Evolutionary conservation across 352 stramenopile genomes (phyloP).

Genomic region (Globisporangium barbulae): DNA sequence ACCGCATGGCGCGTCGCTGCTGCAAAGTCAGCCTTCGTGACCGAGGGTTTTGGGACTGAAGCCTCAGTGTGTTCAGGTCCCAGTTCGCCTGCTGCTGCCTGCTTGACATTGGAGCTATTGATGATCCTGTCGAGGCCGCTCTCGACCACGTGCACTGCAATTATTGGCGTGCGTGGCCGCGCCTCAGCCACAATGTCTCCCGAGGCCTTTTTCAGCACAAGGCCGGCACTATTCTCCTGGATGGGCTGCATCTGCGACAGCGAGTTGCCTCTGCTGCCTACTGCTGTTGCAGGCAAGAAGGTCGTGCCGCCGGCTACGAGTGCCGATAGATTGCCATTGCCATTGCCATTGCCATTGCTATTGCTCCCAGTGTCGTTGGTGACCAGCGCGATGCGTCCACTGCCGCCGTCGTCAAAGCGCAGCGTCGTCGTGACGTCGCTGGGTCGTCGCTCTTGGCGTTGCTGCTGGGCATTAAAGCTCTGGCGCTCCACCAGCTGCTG

Average conservation of each 20-base stretch:
- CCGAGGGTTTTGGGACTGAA: not conserved
- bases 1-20: constrained; percentile 12
- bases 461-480: not conserved
- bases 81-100: not conserved
- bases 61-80: too few species aligned
- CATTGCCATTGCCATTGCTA: too few species aligned
- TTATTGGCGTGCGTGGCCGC: not conserved
- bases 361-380: not conserved
- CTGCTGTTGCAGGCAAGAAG: constrained; percentile 1
- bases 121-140: constrained; percentile 16
- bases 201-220: not conserved
- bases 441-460: constrained; percentile 19
- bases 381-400: not conserved
- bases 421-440: constrained; percentile 30
- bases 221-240: not conserved
- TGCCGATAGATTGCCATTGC: not conserved
- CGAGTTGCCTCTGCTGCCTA: not conserved
- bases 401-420: constrained; percentile 18
- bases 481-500: constrained; percentile 18
- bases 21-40: not conserved
- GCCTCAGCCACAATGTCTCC: not conserved
- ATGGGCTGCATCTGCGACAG: not conserved
- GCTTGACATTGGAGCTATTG: not conserved
- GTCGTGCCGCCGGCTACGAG: not conserved
- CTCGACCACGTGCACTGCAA: constrained; percentile 15